Base-by-base conservation (phyloP, 257 asterid species). In the Solanum sparsipilum region DNA sequence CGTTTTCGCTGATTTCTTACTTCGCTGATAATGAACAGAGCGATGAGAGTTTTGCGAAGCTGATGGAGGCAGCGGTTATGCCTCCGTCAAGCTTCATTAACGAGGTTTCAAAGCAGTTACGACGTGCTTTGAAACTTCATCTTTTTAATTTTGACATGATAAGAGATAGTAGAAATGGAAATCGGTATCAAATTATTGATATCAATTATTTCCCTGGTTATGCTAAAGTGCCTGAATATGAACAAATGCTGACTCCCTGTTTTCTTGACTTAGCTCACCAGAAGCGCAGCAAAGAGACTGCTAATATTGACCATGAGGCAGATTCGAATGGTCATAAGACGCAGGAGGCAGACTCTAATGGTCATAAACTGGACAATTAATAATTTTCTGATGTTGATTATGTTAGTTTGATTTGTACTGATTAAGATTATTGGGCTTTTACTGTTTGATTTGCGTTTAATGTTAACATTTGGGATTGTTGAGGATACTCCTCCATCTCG, bases 171-270 rank as follows among this genome's bases (percentile, higher is more conserved):
- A 86, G 90, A 63, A 86, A 7, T 41, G 92, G 71, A 39, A 94
- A 92, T 52, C 88, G 93, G 2, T 95, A 92, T 92, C 96, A 92
- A 25, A 91, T 96, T 27, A 94, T 96, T 29, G 99, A 96, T 91
- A 95, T 96, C 32, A 95, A 96, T 89, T 95, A 94, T 94, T 94
- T 96, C 76, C 99, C 99, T 1, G 98, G 98, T 41, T 96, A 93
- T 84, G 97, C 95, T 1, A 96, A 96, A 93, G 89, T 96, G 92
- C 98, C 98, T 8, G 44, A 81, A 25, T 94, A 93, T 79, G 98
- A 95, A 91, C 81, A 89, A 32, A 79, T 95, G 72, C 84, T 96
- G 88, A 94, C 95, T 9, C 94, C 93, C 75, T 96, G 94, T 86
- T 92, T 96, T 86, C 94, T 94, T 39, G 98, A 92, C 81, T 60